phyloP scores from a whole-genome alignment of 2,329 filamentous ascomycete genomes.

The Colletotrichum endophyticum region DNA sequence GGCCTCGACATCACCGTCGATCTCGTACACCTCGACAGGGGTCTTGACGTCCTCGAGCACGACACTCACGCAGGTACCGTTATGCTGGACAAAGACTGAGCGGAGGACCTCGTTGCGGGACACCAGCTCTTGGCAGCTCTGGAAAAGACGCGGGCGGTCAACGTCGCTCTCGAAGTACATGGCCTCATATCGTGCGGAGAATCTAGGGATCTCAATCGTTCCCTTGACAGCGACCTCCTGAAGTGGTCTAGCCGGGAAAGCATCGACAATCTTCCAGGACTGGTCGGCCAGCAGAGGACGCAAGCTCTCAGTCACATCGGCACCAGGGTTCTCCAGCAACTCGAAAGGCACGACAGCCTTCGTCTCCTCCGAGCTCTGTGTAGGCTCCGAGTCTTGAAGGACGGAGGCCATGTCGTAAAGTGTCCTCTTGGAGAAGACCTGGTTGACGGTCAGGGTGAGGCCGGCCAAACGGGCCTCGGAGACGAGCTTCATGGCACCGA shows the following conservation, averaged over 20 bases:
- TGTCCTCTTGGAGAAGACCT: slow-evolving; percentile 56
- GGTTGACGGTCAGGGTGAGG: slow-evolving; percentile 55
- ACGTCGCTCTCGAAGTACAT: slow-evolving; percentile 63
- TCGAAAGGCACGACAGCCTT: slow-evolving; percentile 52
- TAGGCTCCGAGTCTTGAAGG: slow-evolving; percentile 41
- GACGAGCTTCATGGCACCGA: slow-evolving; percentile 66
- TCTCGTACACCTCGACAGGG: slow-evolving; percentile 56
- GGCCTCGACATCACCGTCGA: slow-evolving; percentile 53
- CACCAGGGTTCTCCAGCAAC: slow-evolving; percentile 51
- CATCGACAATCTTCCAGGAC: slow-evolving; percentile 56
- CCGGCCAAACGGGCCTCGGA: slow-evolving; percentile 55
- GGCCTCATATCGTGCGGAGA: slow-evolving; percentile 67
- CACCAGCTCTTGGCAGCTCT: slow-evolving; percentile 60
- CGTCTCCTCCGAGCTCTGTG: slow-evolving; percentile 4
- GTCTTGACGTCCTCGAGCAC: slow-evolving; percentile 60
- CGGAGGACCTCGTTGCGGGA: slow-evolving; percentile 67
- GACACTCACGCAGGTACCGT: slow-evolving; percentile 57
- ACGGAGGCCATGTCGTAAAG: slow-evolving; percentile 58
- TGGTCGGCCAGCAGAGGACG: slow-evolving; percentile 55
- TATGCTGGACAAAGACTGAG: slow-evolving; percentile 65
- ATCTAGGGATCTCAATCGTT: slow-evolving; percentile 62
- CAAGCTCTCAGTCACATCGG: slow-evolving; percentile 41
- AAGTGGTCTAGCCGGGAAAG: slow-evolving; percentile 62
- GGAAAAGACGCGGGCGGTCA: slow-evolving; percentile 51
- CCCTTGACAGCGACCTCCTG: slow-evolving; percentile 64